Percentiles rank a stretch among this genome's conserved stretches.
phyloP scores from a whole-genome alignment of 306 rosid species.

The Phaseolus lunatus region DNA sequence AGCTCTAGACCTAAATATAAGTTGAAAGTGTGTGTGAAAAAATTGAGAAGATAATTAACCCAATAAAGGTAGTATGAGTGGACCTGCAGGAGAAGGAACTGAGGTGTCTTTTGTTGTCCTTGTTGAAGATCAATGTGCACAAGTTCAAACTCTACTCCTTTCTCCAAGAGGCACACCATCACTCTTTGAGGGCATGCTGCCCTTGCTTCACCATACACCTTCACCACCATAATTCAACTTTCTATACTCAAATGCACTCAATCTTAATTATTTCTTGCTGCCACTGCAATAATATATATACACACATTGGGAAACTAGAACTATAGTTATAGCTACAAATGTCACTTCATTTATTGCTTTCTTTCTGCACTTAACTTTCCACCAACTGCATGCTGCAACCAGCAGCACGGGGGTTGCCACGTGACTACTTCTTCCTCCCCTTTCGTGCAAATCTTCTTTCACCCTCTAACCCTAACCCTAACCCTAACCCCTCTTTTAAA shows the following conservation, averaged over 20 bases:
- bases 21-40: too few relatives aligned
- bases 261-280: neutral
- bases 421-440: conserved; percentile 20
- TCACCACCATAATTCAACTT: conserved; percentile 57
- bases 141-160: conserved; percentile 66
- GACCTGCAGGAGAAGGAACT: conserved; percentile 67
- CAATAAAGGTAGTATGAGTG: neutral
- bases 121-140: conserved; percentile 57
- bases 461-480: too few relatives aligned
- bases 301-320: neutral
- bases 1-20: too few relatives aligned
- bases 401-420: conserved; percentile 43
- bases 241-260: neutral
- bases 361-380: conserved; percentile 33
- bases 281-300: neutral
- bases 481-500: too few relatives aligned
- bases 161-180: conserved; percentile 72
- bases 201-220: conserved; percentile 52
- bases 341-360: neutral
- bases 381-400: neutral
- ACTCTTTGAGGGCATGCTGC: conserved; percentile 78
- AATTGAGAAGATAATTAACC: too few relatives aligned
- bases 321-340: neutral
- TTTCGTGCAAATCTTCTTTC: neutral
- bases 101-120: conserved; percentile 66